Evolutionary conservation across 768 basidiomycete genomes (phyloP), one percentile per base, ranked within the genome.

Genomic region (Coprinellus micaceus): DNA sequence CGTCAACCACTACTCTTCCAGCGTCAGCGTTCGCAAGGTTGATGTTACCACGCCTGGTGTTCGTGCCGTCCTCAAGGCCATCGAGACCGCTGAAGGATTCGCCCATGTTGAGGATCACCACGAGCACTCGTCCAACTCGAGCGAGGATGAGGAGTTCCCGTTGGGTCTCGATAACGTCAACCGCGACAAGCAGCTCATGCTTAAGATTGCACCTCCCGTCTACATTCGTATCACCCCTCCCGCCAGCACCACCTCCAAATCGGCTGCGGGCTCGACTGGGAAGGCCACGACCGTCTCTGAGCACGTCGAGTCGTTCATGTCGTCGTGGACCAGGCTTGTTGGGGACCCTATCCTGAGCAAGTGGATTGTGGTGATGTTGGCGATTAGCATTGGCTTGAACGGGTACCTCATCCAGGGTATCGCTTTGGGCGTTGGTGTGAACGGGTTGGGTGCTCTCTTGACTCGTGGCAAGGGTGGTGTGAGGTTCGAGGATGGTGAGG

Each of bases 311-410:
- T 79, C 82, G 58, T 95, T 95, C 77, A 91, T 97, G 89, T 83
- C 83, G 41, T 80, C 83, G 3, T 98, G 95, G 95, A 91, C 92
- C 9, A 74, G 77, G 13, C 85, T 98, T 61, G 93, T 98, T 50
- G 94, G 94, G 36, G 96, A 99, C 66, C 96, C 96, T 1, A 83
- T 98, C 50, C 73, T 98, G 59, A 87, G 84, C 64, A 98, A 98
- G 74, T 95, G 92, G 89, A 94, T 98, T 67, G 91, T 98, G 48
- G 79, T 91, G 54, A 78, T 90, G 15, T 82, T 99, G 22, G 89
- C 85, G 2, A 80, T 96, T 58, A 90, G 88, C 57, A 88, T 98
- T 56, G 82, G 86, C 54, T 77, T 99, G 56, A 99, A 99, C 60
- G 95, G 94, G 3, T 98, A 92, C 66, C 78, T 98, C 15, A 81